A percentile compares a stretch with the other conserved stretches of the same genome.
Evolutionary conservation across 2,329 filamentous ascomycete species (phyloP).

Genomic region (Colletotrichum acutatum): DNA sequence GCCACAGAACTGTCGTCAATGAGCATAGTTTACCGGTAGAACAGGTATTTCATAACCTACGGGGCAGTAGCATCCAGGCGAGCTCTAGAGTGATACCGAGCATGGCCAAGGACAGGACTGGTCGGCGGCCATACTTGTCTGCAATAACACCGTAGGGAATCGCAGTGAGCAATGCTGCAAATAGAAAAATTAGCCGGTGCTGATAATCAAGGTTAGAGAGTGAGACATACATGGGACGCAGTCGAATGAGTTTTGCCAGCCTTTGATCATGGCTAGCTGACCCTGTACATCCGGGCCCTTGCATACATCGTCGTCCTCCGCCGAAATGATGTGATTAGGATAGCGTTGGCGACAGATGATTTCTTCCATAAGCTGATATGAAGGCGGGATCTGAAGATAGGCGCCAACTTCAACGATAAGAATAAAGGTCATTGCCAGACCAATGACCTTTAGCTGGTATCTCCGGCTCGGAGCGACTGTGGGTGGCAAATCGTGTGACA

Average conservation of each 20-base stretch:
- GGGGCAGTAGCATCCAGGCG: constrained; percentile 44
- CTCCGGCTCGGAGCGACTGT: constrained; percentile 39
- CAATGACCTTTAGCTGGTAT: constrained; percentile 44
- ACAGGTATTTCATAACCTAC: constrained; percentile 39
- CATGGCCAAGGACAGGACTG: constrained; percentile 52
- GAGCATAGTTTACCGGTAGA: constrained; percentile 36
- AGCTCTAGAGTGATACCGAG: constrained; percentile 44
- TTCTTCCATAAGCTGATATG: constrained; percentile 62
- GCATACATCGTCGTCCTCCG: constrained; percentile 57
- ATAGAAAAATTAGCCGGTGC: background rate
- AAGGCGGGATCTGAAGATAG: constrained; percentile 52
- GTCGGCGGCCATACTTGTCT: constrained; percentile 57
- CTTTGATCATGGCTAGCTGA: constrained; percentile 61
- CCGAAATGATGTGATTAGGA: constrained; percentile 49
- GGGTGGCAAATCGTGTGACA: constrained; percentile 34
- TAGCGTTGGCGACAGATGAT: constrained; percentile 63
- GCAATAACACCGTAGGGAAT: constrained; percentile 59
- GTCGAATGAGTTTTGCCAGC: constrained; percentile 57
- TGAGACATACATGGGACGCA: constrained; percentile 55
- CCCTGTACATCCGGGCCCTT: constrained; percentile 62
- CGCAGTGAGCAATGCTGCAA: constrained; percentile 52
- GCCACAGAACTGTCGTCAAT: constrained; percentile 46
- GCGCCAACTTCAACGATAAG: constrained; percentile 56
- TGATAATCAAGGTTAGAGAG: background rate
- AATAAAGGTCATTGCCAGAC: constrained; percentile 50